phyloP scores from a whole-genome alignment of 306 rosid genomes.

The Potentilla sterilis region DNA sequence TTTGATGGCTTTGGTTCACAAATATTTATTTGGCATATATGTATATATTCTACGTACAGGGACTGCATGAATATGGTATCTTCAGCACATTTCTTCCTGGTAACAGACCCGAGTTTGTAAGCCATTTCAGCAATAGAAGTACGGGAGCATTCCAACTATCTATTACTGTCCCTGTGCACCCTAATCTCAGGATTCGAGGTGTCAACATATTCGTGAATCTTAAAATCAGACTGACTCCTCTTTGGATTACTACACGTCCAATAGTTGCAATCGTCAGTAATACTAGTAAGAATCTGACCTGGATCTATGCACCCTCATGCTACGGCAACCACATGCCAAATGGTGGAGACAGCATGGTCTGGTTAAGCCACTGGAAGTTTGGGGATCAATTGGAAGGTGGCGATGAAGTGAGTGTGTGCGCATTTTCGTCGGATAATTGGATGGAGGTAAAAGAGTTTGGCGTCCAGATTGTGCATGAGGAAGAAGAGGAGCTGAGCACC shows the following conservation, averaged over 20 bases:
- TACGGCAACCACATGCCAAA: no score
- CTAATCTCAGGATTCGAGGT: neutral
- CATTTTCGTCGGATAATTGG: neutral
- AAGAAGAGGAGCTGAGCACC: neutral
- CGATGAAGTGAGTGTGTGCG: neutral
- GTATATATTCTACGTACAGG: no score
- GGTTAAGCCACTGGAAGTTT: neutral
- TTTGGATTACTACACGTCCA: no score
- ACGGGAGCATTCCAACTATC: neutral
- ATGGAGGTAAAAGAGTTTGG: neutral
- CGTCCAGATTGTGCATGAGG: neutral
- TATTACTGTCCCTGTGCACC: neutral
- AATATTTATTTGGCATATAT: no score
- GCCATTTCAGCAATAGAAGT: neutral
- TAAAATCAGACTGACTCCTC: no score
- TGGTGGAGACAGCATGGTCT: neutral
- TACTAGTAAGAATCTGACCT: no score
- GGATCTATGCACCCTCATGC: no score
- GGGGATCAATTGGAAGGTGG: neutral
- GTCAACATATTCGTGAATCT: neutral
- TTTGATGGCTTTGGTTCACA: no score
- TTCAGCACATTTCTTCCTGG: neutral
- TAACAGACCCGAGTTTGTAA: neutral
- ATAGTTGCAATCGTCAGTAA: no score
- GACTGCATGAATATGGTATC: neutral